Percentiles rank a stretch among this genome's conserved stretches.
These are phyloP conservation scores for Yamadazyma laniorum DNA, from an alignment of 805 yeast species.

Conservation along the genomic window DNA sequence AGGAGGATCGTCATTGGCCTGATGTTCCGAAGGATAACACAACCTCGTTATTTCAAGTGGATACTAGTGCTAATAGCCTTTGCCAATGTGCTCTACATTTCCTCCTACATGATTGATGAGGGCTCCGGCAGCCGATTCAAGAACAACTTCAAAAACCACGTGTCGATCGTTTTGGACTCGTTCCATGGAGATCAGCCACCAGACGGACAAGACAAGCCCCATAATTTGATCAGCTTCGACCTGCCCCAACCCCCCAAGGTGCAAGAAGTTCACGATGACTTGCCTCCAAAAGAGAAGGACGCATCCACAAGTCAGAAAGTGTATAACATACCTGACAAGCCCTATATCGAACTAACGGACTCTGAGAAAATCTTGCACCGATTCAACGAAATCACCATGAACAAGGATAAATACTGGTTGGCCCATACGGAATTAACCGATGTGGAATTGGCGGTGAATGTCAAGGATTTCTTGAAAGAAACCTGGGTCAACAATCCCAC, in stretches of 20 bases:
- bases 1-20: slow-evolving; percentile 4
- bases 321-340: slow-evolving; percentile 17
- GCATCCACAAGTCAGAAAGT: slow-evolving; percentile 6
- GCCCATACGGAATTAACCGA: slow-evolving; percentile 26
- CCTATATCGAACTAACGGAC: slow-evolving; percentile 17
- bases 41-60: slow-evolving; percentile 17
- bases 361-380: slow-evolving; percentile 17
- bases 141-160: slow-evolving; percentile 14
- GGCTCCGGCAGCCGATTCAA: slow-evolving; percentile 11
- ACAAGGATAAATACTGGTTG: slow-evolving; percentile 26
- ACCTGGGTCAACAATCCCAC: slow-evolving; percentile 19
- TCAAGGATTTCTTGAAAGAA: slow-evolving; percentile 18
- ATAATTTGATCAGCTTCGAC: slow-evolving; percentile 7
- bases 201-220: not conserved
- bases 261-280: slow-evolving; percentile 7
- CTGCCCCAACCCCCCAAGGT: slow-evolving; percentile 1
- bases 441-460: slow-evolving; percentile 16
- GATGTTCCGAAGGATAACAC: slow-evolving; percentile 13
- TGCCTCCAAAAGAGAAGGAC: slow-evolving; percentile 5
- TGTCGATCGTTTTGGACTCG: slow-evolving; percentile 14
- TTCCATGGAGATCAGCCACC: slow-evolving; percentile 4
- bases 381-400: slow-evolving; percentile 19
- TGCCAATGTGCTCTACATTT: slow-evolving; percentile 18
- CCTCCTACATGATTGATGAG: slow-evolving; percentile 18
- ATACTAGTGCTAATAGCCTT: slow-evolving; percentile 17